A percentile compares a stretch with the other conserved stretches of the same genome.
Conservation (phyloP, 129 eudicot genomes). For the Tagetes patula region DNA sequence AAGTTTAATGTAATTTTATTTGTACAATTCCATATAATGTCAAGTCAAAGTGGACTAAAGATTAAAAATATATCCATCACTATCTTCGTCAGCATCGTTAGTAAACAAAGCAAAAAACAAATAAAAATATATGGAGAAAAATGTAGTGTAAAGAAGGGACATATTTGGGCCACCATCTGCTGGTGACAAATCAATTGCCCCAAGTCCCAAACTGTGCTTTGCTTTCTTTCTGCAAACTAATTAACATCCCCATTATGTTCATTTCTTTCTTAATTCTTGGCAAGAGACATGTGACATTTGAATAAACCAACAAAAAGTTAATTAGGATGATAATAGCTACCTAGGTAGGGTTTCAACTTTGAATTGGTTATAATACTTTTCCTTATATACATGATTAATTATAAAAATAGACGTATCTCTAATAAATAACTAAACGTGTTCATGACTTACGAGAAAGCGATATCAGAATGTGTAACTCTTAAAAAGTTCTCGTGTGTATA, state of each 20-base stretch:
- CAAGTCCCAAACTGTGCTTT: conserved; percentile 8
- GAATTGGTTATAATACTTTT: too few relatives aligned
- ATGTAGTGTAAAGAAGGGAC: conserved; percentile 33
- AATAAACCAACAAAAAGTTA: not conserved
- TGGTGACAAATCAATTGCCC: conserved; percentile 40
- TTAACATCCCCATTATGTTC: not conserved
- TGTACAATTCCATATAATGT: not conserved
- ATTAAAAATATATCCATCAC: conserved; percentile 12
- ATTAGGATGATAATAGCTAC: too few relatives aligned
- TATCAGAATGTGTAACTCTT: too few relatives aligned
- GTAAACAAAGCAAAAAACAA: not conserved
- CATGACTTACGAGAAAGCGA: too few relatives aligned
- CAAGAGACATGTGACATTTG: conserved; percentile 27
- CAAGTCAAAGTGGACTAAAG: conserved; percentile 5
- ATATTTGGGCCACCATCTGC: conserved; percentile 35
- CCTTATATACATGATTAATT: too few relatives aligned
- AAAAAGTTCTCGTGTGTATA: too few relatives aligned
- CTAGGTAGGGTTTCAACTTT: too few relatives aligned
- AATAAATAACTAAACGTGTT: too few relatives aligned
- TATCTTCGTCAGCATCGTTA: not conserved
- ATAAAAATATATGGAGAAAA: conserved; percentile 2
- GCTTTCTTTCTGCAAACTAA: conserved; percentile 29
- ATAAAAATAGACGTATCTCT: too few relatives aligned
- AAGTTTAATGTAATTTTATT: not conserved
- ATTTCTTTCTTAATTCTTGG: conserved; percentile 23